Conservation (phyloP, 2,329 filamentous ascomycete genomes). For the Setomelanomma holmii region DNA sequence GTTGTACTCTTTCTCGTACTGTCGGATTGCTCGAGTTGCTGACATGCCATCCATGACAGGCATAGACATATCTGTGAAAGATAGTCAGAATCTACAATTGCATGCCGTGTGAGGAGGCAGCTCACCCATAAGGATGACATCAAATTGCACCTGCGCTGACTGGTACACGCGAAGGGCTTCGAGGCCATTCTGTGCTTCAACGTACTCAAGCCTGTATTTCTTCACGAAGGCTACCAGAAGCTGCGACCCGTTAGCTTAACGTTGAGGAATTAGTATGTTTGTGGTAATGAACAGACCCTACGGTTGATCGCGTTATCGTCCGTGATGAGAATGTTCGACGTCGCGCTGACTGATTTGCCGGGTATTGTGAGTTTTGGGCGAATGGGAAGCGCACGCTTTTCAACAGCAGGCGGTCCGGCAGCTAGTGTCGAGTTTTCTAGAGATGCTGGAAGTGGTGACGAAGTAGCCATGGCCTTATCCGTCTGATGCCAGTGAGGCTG, state of each 20-base stretch:
- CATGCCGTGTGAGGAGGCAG: background rate
- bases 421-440: background rate
- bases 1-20: conserved; percentile 31
- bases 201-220: conserved; percentile 28
- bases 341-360: background rate
- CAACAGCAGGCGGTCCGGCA: background rate
- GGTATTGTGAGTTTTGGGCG: background rate
- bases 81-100: background rate
- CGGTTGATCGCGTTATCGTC: conserved; percentile 52
- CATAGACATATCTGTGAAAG: conserved; percentile 19
- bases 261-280: background rate
- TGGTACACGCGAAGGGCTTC: conserved; percentile 40
- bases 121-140: conserved; percentile 38
- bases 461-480: background rate
- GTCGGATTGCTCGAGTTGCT: conserved; percentile 42
- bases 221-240: conserved; percentile 43
- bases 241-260: conserved; percentile 13
- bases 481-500: conserved; percentile 1
- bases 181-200: conserved; percentile 42
- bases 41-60: conserved; percentile 46
- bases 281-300: conserved; percentile 27
- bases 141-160: conserved; percentile 15
- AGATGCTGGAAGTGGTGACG: background rate
- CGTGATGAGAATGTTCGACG: conserved; percentile 39
- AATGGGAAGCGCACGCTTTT: background rate